phyloP scores from a whole-genome alignment of 345 rosid genomes.

The Clausena lansium region DNA sequence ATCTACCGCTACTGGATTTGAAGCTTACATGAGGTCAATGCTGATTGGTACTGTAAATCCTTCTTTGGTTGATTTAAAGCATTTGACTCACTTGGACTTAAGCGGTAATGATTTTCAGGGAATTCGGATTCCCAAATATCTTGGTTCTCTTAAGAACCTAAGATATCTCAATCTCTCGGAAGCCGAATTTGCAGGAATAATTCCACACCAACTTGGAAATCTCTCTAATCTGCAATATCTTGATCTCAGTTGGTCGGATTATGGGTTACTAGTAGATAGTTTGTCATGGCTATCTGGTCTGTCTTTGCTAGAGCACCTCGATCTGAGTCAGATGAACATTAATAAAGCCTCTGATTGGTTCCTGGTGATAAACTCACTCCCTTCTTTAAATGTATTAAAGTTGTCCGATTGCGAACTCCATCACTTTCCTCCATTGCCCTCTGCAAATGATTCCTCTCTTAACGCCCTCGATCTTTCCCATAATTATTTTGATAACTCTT shows the following conservation, averaged over 20 bases:
- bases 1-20: too few species aligned
- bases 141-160: background rate
- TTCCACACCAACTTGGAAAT: background rate
- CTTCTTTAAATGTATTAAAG: background rate
- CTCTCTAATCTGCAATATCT: background rate
- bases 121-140: background rate
- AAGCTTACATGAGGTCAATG: background rate
- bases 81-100: too few species aligned
- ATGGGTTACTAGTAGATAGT: background rate
- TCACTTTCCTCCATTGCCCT: background rate
- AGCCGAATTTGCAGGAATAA: background rate
- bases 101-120: background rate
- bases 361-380: background rate
- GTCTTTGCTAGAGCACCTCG: background rate
- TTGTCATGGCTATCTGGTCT: background rate
- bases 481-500: background rate
- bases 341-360: background rate
- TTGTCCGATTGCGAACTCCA: background rate
- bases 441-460: background rate
- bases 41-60: background rate
- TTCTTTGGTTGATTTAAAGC: background rate
- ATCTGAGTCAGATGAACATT: background rate
- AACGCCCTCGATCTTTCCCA: background rate
- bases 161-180: background rate
- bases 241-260: too few species aligned